These are phyloP conservation scores for Aspergillus pseudoglaucus DNA, from an alignment of 2,329 filamentous ascomycete species.

Conservation along the genomic window DNA sequence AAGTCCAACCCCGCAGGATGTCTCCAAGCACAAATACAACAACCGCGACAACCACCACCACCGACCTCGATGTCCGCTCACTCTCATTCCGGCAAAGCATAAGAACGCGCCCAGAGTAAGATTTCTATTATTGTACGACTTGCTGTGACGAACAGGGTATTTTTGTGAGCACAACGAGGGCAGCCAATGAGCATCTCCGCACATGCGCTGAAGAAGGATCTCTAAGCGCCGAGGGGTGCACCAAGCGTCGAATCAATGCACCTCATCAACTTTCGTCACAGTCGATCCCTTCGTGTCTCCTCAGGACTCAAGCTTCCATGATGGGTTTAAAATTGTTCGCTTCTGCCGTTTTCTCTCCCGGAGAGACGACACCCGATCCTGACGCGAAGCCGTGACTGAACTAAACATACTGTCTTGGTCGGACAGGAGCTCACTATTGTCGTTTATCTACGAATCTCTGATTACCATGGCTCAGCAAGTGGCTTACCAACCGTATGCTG, in stretches of 20 bases:
- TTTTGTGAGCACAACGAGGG: neutral
- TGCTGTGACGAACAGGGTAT: no score
- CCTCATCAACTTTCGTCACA: neutral
- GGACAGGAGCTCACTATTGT: no score
- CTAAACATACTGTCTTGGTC: no score
- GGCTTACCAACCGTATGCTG: neutral
- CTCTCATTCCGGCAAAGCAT: no score
- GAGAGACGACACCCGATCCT: no score
- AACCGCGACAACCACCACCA: no score
- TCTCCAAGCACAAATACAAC: neutral
- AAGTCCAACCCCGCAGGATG: neutral
- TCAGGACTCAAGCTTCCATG: neutral
- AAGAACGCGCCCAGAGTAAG: no score
- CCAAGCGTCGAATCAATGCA: constrained; percentile 4
- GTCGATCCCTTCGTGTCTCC: neutral
- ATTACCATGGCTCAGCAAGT: no score
- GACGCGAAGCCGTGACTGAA: no score
- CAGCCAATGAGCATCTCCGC: neutral
- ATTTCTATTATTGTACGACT: no score
- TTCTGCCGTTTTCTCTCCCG: neutral
- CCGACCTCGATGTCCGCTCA: no score
- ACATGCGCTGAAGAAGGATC: constrained; percentile 4
- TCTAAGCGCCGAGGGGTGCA: constrained; percentile 11
- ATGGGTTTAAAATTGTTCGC: neutral
- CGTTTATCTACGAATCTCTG: no score